phyloP scores from a whole-genome alignment of 805 yeast species.

The Pichia cephalocereana region DNA sequence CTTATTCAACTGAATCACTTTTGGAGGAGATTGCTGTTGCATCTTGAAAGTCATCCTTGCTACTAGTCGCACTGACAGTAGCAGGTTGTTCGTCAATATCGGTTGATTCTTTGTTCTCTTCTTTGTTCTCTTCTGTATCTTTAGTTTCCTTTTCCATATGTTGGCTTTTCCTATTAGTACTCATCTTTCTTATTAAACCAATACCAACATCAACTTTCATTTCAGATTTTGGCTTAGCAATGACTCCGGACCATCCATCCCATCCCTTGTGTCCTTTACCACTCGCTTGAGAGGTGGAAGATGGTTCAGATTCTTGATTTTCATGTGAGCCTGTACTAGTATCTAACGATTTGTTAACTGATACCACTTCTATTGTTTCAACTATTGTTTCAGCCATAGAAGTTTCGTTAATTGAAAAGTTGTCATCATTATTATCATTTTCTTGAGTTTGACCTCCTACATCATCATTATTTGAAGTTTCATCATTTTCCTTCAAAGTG shows the following conservation, averaged over 20 bases:
- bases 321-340: no score
- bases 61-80: background rate
- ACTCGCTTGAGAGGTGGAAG: background rate
- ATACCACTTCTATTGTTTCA: no score
- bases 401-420: no score
- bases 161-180: no score
- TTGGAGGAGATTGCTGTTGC: slow-evolving; percentile 14
- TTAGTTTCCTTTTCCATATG: no score
- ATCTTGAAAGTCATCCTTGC: slow-evolving; percentile 15
- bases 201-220: slow-evolving; percentile 2
- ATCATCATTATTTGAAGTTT: no score
- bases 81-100: slow-evolving; percentile 8
- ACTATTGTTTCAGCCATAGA: no score
- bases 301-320: background rate
- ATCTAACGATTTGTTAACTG: no score
- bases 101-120: background rate
- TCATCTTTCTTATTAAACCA: background rate
- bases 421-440: no score
- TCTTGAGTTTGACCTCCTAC: no score
- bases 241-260: slow-evolving; percentile 6
- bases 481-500: background rate
- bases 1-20: background rate
- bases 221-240: background rate
- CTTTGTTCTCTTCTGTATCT: background rate
- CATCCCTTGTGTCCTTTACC: background rate